A percentile compares a stretch with the other conserved stretches of the same genome.
Evolutionary conservation across 169 alveolate species (phyloP).

Genomic region (Plasmodium vivax): DNA sequence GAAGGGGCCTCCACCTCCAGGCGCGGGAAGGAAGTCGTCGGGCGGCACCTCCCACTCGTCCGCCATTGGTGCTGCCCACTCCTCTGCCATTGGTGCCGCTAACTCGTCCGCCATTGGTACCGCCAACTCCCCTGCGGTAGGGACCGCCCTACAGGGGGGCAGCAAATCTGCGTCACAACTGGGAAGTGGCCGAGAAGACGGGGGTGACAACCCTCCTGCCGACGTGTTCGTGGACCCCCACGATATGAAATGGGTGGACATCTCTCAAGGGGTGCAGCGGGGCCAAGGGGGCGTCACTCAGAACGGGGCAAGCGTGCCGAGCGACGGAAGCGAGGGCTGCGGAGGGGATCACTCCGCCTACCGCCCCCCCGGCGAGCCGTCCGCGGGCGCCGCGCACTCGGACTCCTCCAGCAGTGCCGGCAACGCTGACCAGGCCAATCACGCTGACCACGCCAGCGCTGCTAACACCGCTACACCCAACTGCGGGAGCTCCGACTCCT

Average conservation of each 20-base stretch:
- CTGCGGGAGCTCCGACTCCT: neutral
- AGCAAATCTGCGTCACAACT: neutral
- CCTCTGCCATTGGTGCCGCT: neutral
- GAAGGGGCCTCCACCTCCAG: neutral
- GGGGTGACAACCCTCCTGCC: neutral
- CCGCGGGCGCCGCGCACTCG: neutral
- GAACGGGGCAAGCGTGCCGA: neutral
- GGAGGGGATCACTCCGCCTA: neutral
- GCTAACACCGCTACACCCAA: neutral
- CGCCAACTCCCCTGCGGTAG: neutral
- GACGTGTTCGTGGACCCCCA: conserved; percentile 47
- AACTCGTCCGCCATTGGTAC: neutral
- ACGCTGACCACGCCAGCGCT: too few species aligned
- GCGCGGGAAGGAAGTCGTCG: neutral
- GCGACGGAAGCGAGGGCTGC: neutral
- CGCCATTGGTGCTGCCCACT: neutral
- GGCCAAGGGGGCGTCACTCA: neutral
- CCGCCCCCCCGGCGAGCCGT: neutral
- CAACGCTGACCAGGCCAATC: too few species aligned
- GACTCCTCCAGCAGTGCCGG: neutral
- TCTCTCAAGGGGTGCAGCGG: neutral
- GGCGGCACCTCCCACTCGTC: neutral
- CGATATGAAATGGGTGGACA: conserved; percentile 22
- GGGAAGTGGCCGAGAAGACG: neutral
- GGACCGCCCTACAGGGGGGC: neutral